Percentiles rank a stretch among this genome's conserved stretches.
These are phyloP conservation scores for Candida michaelii DNA, from an alignment of 805 yeast species.

Conservation along the genomic window DNA sequence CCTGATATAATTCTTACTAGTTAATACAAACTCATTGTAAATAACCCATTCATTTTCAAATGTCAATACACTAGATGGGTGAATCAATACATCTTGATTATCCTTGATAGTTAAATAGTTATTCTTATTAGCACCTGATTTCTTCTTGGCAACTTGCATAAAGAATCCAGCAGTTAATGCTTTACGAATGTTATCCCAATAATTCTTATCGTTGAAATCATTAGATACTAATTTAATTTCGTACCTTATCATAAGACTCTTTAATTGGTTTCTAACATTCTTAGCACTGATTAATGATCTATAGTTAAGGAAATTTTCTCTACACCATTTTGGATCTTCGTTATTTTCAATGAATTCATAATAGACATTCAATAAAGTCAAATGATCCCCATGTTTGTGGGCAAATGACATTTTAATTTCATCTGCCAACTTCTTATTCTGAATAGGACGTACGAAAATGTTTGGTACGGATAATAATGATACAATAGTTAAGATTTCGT, in stretches of 20 bases:
- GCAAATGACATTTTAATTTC: constrained; percentile 86
- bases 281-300: constrained; percentile 85
- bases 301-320: constrained; percentile 81
- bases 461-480: constrained; percentile 91
- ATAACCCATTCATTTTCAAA: constrained; percentile 90
- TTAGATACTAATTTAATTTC: constrained; percentile 74
- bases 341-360: constrained; percentile 65
- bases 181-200: constrained; percentile 77
- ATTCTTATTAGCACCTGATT: constrained; percentile 58
- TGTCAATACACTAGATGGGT: constrained; percentile 90
- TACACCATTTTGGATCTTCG: constrained; percentile 89
- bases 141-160: constrained; percentile 97
- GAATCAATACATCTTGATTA: constrained; percentile 91
- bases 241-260: constrained; percentile 76
- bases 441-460: constrained; percentile 91
- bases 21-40: constrained; percentile 92
- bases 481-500: constrained; percentile 84
- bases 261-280: constrained; percentile 80
- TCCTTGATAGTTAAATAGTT: constrained; percentile 86
- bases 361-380: constrained; percentile 84
- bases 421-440: constrained; percentile 86
- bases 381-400: constrained; percentile 93
- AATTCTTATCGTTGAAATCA: constrained; percentile 55
- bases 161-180: constrained; percentile 92
- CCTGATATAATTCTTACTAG: constrained; percentile 89